Conservation (phyloP, 1,139 yeast species). For the Protomyces arabidopsidicola region DNA sequence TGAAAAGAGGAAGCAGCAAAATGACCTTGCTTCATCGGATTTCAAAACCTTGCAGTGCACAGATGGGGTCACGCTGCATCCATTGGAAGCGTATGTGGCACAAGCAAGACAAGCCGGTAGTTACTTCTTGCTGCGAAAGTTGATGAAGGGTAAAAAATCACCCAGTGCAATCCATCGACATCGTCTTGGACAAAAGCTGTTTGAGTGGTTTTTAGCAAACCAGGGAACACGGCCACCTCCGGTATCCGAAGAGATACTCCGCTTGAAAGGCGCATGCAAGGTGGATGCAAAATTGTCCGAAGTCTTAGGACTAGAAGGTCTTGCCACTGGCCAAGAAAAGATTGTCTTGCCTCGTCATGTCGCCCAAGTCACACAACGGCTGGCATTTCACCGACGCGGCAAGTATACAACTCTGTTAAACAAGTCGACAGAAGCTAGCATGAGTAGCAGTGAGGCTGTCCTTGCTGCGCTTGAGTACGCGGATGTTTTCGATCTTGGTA, state of each 20-base stretch:
- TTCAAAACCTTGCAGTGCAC: not conserved
- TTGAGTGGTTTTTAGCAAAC: constrained; percentile 5
- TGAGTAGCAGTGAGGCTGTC: not conserved
- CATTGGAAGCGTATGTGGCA: constrained; percentile 2
- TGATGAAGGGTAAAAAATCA: not conserved
- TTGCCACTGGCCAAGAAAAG: not conserved
- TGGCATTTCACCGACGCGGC: not conserved
- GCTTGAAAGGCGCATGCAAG: not conserved
- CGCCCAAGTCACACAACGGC: not conserved
- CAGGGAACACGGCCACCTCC: constrained; percentile 4
- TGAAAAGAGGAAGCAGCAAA: not conserved
- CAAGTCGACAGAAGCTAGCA: not conserved
- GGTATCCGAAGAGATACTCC: constrained; percentile 1
- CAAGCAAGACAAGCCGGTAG: constrained; percentile 2
- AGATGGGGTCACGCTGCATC: constrained; percentile 22
- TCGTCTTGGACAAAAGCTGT: constrained; percentile 1
- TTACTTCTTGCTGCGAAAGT: constrained; percentile 8
- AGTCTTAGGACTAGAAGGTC: not conserved
- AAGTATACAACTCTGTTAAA: not conserved
- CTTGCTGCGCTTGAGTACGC: not conserved
- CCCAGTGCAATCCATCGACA: constrained; percentile 1
- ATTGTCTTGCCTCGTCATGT: not conserved
- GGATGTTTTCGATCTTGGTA: not conserved
- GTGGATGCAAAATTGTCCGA: not conserved
- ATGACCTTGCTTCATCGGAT: not conserved